Conservation (phyloP, 495 filamentous ascomycete genomes). For the Terfezia boudieri region DNA sequence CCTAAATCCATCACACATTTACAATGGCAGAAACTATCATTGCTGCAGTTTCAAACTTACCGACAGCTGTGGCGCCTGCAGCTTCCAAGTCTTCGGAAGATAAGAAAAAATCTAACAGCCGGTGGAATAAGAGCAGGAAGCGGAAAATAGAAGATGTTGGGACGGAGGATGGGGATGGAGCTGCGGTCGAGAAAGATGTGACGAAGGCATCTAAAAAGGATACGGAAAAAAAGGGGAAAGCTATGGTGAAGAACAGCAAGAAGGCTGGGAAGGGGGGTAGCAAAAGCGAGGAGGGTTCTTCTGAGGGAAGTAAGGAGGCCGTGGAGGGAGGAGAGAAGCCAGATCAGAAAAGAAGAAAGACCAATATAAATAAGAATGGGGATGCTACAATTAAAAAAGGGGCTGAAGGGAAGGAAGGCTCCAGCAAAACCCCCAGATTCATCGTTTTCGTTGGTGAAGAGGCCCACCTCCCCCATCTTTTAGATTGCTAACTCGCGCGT, state of each 20-base stretch:
- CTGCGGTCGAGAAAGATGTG: slow-evolving; percentile 20
- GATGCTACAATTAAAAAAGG: slow-evolving; percentile 7
- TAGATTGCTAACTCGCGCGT: slow-evolving; percentile 1
- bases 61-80: slow-evolving; percentile 5
- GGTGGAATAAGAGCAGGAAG: slow-evolving; percentile 1
- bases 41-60: slow-evolving; percentile 8
- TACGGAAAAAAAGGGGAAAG: slow-evolving; percentile 8
- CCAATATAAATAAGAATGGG: neutral
- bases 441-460: slow-evolving; percentile 57
- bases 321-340: neutral
- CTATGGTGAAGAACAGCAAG: slow-evolving; percentile 12
- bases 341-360: slow-evolving; percentile 9
- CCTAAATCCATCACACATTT: neutral
- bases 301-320: slow-evolving; percentile 4
- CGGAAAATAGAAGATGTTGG: slow-evolving; percentile 3
- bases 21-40: neutral
- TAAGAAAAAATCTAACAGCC: slow-evolving; percentile 6
- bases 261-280: slow-evolving; percentile 11
- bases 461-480: slow-evolving; percentile 1
- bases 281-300: slow-evolving; percentile 1
- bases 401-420: slow-evolving; percentile 9
- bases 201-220: slow-evolving; percentile 7
- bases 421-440: slow-evolving; percentile 38
- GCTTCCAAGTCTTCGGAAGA: slow-evolving; percentile 2
- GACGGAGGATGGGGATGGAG: slow-evolving; percentile 23